Conservation (phyloP, 1,139 yeast species). For the Tardiomyces digboiensis region DNA sequence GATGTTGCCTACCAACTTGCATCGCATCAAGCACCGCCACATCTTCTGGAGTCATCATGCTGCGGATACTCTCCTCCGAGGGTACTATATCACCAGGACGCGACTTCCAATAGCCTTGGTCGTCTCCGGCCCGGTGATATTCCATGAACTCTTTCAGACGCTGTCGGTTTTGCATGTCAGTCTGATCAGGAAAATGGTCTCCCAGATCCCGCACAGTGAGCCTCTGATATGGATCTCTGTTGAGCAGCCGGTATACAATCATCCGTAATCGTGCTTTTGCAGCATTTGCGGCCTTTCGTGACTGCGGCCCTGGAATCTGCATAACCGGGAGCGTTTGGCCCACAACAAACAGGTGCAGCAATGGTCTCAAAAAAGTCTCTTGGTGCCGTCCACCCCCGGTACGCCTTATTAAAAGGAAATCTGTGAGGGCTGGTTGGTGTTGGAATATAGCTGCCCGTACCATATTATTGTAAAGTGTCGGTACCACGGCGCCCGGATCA, state of each 20-base stretch:
- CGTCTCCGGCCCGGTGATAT: conserved; percentile 89
- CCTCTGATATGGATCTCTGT: conserved; percentile 64
- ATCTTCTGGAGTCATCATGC: conserved; percentile 93
- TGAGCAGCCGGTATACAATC: conserved; percentile 86
- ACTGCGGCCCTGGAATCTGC: conserved; percentile 96
- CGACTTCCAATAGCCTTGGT: conserved; percentile 93
- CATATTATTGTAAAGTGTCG: conserved; percentile 88
- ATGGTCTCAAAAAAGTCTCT: conserved; percentile 51
- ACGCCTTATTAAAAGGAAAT: conserved; percentile 71
- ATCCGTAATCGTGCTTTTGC: conserved; percentile 85
- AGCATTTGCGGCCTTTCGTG: conserved; percentile 90
- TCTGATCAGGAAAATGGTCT: conserved; percentile 92
- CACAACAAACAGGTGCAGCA: conserved; percentile 71
- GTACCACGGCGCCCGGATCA: conserved; percentile 89
- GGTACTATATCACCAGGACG: conserved; percentile 71
- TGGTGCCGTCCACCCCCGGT: conserved; percentile 53
- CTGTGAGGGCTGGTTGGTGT: conserved; percentile 72
- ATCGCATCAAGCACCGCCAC: conserved; percentile 78
- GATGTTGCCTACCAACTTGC: conserved; percentile 84
- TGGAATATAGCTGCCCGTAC: conserved; percentile 87
- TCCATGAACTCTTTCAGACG: conserved; percentile 97
- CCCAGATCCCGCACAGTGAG: conserved; percentile 84
- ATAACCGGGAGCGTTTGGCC: conserved; percentile 94
- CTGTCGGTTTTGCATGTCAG: conserved; percentile 95
- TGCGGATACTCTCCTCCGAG: conserved; percentile 64